Base-by-base conservation (phyloP, 2,329 filamentous ascomycete genomes). In the Verticillium klebahnii region DNA sequence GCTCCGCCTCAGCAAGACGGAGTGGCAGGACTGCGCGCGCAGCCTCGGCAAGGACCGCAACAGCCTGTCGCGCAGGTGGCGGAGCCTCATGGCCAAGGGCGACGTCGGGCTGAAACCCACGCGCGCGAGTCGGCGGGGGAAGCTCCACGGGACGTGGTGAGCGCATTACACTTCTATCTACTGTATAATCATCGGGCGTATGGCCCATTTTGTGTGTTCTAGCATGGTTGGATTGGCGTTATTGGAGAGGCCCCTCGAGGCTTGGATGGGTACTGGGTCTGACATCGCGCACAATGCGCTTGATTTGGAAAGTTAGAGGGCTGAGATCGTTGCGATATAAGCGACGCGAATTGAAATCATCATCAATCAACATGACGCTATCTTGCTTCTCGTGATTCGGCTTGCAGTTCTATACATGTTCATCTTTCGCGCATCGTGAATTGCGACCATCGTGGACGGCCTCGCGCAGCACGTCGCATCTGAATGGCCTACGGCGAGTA, bases 1-100 rank as follows among this genome's bases (percentile, higher is more conserved):
- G 76, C 78, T 89, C 61, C 84, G 83, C 73, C 78, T 90, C 25
- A 82, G 82, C 67, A 88, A 85, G 73, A 79, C 81, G 58, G 86
- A 89, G 62, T 89, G 86, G 87, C 84, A 88, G 63, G 86, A 89
- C 70, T 89, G 86, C 71, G 87, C 86, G 54, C 79, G 85, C 63
- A 86, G 79, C 66, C 76, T 89, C 8, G 86, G 87, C 64, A 85
- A 82, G 68, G 85, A 88, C 73, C 78, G 83, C 59, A 77, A 80
- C 62, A 83, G 80, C 63, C 77, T 88, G 56, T 82, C 82, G 52
- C 77, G 81, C 58, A 76, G 87, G 67, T 90, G 87, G 87, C 86
- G 84, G 77, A 87, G 81, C 61, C 75, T 90, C 39, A 81, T 89
- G 73, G 73, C 79, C 54, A 78, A 77, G 63, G 86, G 85, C 60